Percentiles rank a stretch among this genome's conserved stretches.
phyloP scores from a whole-genome alignment of 306 rosid genomes.

The Lathyrus aphaca region DNA sequence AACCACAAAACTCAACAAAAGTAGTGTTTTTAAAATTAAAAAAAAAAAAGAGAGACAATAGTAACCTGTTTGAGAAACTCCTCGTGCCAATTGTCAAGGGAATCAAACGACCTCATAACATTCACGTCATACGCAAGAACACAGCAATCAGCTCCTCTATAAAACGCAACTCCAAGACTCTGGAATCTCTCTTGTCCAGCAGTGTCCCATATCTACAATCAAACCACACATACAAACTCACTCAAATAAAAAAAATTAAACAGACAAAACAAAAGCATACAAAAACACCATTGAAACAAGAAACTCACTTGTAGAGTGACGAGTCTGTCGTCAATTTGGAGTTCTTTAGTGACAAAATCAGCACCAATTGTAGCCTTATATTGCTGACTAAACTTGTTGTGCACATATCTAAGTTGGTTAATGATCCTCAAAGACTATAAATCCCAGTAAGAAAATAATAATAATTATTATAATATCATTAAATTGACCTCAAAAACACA shows the following conservation, averaged over 20 bases:
- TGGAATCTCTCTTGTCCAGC: constrained; percentile 98
- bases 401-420: constrained; percentile 77
- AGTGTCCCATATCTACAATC: constrained; percentile 90
- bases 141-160: constrained; percentile 96
- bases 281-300: constrained; percentile 45
- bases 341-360: constrained; percentile 97
- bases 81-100: constrained; percentile 94
- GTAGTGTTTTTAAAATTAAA: not conserved
- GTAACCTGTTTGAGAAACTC: constrained; percentile 94
- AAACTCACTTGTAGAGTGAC: constrained; percentile 94
- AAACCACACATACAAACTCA: not conserved
- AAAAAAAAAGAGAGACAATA: constrained; percentile 19
- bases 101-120: constrained; percentile 87
- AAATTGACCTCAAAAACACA: constrained; percentile 23
- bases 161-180: constrained; percentile 93
- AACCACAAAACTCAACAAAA: constrained; percentile 9
- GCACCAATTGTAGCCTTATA: constrained; percentile 98
- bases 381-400: constrained; percentile 94
- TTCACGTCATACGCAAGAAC: constrained; percentile 91
- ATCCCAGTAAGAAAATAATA: constrained; percentile 26
- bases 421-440: constrained; percentile 46
- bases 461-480: too few relatives aligned
- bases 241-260: constrained; percentile 20
- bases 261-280: constrained; percentile 8
- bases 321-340: constrained; percentile 89